A percentile compares a stretch with the other conserved stretches of the same genome.
Evolutionary conservation across 331 rosid genomes (phyloP).

Genomic region (Prunus yedoensis): DNA sequence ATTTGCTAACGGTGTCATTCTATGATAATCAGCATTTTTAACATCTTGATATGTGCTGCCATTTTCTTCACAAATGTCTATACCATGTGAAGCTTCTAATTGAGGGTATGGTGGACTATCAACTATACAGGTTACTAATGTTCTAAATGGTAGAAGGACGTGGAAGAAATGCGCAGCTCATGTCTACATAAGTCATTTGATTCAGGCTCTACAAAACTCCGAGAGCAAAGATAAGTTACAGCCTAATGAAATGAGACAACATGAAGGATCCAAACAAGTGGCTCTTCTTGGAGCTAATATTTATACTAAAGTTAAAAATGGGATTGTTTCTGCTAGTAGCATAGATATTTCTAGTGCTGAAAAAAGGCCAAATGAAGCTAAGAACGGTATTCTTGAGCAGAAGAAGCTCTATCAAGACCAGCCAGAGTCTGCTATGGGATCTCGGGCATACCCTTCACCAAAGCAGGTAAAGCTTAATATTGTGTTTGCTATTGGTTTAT

Average conservation of each 20-base stretch:
- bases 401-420: conserved; percentile 34
- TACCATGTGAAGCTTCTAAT: conserved; percentile 11
- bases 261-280: conserved; percentile 38
- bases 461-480: conserved; percentile 51
- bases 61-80: neutral
- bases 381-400: conserved; percentile 36
- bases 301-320: conserved; percentile 25
- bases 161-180: conserved; percentile 71
- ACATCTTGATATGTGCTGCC: neutral
- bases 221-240: conserved; percentile 31
- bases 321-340: conserved; percentile 27
- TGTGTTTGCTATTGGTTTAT: conserved; percentile 9
- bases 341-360: conserved; percentile 17
- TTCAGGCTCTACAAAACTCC: conserved; percentile 35
- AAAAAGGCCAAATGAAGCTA: conserved; percentile 31
- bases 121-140: conserved; percentile 37
- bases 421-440: conserved; percentile 30
- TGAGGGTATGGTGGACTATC: conserved; percentile 9
- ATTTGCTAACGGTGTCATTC: neutral
- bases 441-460: conserved; percentile 35
- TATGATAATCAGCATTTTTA: conserved; percentile 1
- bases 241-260: conserved; percentile 28
- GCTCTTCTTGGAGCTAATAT: conserved; percentile 25
- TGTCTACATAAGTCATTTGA: conserved; percentile 57
- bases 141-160: conserved; percentile 20